Percentiles rank a stretch among this genome's conserved stretches.
Evolutionary conservation across 2,329 filamentous ascomycete species (phyloP).

Genomic region (Apiospora aurea): DNA sequence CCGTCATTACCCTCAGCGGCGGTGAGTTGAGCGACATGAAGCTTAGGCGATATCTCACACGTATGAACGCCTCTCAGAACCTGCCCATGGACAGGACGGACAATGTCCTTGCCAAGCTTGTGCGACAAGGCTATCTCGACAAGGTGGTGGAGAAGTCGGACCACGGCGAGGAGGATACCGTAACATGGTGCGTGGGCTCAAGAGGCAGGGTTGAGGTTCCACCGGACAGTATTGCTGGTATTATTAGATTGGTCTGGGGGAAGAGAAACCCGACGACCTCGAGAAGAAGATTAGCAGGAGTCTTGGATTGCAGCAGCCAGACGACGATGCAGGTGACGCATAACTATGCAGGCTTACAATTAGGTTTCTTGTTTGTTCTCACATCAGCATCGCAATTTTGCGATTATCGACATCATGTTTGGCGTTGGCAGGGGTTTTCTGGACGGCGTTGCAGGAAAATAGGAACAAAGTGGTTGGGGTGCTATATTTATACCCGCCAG

Average conservation of each 20-base stretch:
- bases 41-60: constrained; percentile 75
- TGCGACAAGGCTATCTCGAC: constrained; percentile 83
- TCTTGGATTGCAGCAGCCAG: constrained; percentile 55
- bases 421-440: not conserved
- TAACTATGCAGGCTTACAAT: not conserved
- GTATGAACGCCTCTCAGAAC: constrained; percentile 77
- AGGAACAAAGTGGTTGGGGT: not conserved
- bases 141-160: constrained; percentile 70
- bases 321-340: not conserved
- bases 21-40: constrained; percentile 79
- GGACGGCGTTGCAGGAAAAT: constrained; percentile 3
- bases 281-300: constrained; percentile 68
- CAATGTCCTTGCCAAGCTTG: constrained; percentile 74
- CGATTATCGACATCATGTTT: not conserved
- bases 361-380: not conserved
- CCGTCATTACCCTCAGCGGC: constrained; percentile 78
- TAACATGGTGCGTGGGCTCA: constrained; percentile 85
- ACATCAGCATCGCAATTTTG: not conserved
- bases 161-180: constrained; percentile 73
- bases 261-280: constrained; percentile 59
- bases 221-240: constrained; percentile 73
- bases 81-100: constrained; percentile 81
- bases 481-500: constrained; percentile 15
- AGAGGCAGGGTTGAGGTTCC: constrained; percentile 87
- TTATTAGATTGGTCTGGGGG: constrained; percentile 70